These are phyloP conservation scores for Fomitiporia mediterranea DNA, from an alignment of 1,284 basidiomycete species.

Conservation along the genomic window DNA sequence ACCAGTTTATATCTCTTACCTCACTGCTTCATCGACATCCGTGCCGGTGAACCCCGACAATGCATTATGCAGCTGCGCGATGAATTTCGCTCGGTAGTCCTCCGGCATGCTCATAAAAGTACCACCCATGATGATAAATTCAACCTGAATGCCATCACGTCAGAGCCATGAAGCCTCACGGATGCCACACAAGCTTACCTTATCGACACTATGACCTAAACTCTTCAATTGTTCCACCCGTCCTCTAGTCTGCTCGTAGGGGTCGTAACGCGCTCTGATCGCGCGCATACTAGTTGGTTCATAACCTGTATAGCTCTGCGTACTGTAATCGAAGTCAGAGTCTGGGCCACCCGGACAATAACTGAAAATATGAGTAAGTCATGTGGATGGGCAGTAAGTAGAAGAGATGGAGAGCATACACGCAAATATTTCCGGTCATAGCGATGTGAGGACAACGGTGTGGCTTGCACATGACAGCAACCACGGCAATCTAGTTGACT, in stretches of 20 bases:
- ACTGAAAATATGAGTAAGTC: constrained; percentile 35
- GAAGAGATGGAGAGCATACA: constrained; percentile 46
- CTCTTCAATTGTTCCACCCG: constrained; percentile 94
- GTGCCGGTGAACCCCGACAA: constrained; percentile 91
- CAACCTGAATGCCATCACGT: constrained; percentile 56
- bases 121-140: constrained; percentile 99
- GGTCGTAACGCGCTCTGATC: constrained; percentile 96
- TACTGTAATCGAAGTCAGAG: constrained; percentile 99
- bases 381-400: not conserved
- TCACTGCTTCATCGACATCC: constrained; percentile 96
- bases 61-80: constrained; percentile 97
- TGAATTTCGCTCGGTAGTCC: constrained; percentile 89
- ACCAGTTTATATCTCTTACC: constrained; percentile 36
- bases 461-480: constrained; percentile 99
- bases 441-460: constrained; percentile 99
- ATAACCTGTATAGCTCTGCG: constrained; percentile 96
- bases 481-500: constrained; percentile 80
- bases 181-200: constrained; percentile 51
- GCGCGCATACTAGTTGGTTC: constrained; percentile 99
- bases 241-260: constrained; percentile 95
- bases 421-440: constrained; percentile 99
- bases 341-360: constrained; percentile 99
- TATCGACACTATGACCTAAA: constrained; percentile 95
- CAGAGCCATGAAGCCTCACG: not conserved
- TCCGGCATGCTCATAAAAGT: constrained; percentile 99